These are phyloP conservation scores for Citrus medica DNA, from an alignment of 345 rosid genomes.

Conservation along the genomic window DNA sequence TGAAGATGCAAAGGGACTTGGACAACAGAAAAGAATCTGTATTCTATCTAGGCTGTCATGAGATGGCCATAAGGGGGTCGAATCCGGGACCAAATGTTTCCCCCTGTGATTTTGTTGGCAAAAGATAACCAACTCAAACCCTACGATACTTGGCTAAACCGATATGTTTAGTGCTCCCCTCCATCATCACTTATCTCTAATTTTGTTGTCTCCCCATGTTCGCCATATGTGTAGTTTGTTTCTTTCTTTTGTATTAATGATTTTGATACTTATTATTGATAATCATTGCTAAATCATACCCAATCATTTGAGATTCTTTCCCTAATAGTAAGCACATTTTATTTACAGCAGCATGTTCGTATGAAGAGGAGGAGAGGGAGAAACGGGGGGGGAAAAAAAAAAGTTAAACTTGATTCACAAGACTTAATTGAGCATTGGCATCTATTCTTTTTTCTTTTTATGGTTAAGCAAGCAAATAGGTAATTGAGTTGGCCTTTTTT, in stretches of 20 bases:
- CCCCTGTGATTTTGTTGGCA: not conserved
- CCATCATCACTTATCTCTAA: not conserved
- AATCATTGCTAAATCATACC: not conserved
- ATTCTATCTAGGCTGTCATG: not conserved
- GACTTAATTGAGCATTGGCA: not conserved
- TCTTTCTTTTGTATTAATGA: not conserved
- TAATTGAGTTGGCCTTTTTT: slow-evolving; percentile 8
- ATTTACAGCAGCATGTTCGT: not conserved
- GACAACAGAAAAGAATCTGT: not conserved
- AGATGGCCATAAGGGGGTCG: not conserved
- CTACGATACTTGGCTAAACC: too few relatives aligned
- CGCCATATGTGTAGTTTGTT: not conserved
- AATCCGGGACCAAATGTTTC: not conserved
- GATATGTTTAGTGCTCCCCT: too few relatives aligned
- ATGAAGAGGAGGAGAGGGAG: not conserved
- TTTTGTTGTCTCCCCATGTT: not conserved
- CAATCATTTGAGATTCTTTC: slow-evolving; percentile 23
- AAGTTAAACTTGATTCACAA: not conserved
- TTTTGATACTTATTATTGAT: not conserved
- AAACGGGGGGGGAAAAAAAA: too few relatives aligned
- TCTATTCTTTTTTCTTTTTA: not conserved
- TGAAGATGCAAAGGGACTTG: slow-evolving; percentile 1
- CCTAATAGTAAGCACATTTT: not conserved
- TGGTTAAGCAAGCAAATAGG: not conserved
- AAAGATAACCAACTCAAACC: too few relatives aligned